Percentiles rank a stretch among this genome's conserved stretches.
phyloP scores from a whole-genome alignment of 2,329 filamentous ascomycete species.

The Sporothrix phasma region DNA sequence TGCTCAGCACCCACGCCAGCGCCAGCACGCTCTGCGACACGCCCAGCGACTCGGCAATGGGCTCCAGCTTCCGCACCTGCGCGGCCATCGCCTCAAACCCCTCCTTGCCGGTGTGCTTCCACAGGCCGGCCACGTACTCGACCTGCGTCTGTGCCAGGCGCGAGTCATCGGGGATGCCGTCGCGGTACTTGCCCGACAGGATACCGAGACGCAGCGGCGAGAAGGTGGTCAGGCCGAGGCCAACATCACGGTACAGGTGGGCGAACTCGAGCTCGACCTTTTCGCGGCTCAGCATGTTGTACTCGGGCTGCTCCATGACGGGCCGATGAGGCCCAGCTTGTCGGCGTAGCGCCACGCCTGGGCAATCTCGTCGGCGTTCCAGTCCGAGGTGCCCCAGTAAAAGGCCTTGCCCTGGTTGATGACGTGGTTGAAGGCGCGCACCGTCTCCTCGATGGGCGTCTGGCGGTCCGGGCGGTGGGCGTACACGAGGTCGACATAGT shows the following conservation, averaged over 20 bases:
- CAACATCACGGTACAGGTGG: conserved; percentile 45
- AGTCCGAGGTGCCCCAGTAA: conserved; percentile 65
- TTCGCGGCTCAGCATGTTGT: conserved; percentile 50
- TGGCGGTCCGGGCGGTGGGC: conserved; percentile 51
- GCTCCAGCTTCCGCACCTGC: conserved; percentile 48
- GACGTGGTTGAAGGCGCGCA: conserved; percentile 40
- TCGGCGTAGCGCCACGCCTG: conserved; percentile 53
- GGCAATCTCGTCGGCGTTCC: conserved; percentile 57
- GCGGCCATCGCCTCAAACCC: conserved; percentile 43
- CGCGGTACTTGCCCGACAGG: conserved; percentile 54
- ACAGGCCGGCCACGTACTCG: conserved; percentile 44
- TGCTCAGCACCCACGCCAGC: conserved; percentile 53
- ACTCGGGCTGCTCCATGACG: conserved; percentile 57
- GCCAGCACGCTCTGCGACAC: conserved; percentile 47
- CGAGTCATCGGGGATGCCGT: conserved; percentile 50
- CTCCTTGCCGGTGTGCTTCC: conserved; percentile 42
- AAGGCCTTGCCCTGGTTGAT: conserved; percentile 57
- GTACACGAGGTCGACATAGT: conserved; percentile 56
- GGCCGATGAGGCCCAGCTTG: conserved; percentile 50
- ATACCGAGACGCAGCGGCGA: conserved; percentile 44
- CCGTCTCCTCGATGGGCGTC: conserved; percentile 53
- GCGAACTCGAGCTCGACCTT: conserved; percentile 46
- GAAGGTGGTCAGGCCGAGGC: conserved; percentile 45
- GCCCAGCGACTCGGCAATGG: conserved; percentile 55
- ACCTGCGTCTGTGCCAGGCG: conserved; percentile 48